phyloP scores from a whole-genome alignment of 306 rosid species.

The Sicyos baderoa region DNA sequence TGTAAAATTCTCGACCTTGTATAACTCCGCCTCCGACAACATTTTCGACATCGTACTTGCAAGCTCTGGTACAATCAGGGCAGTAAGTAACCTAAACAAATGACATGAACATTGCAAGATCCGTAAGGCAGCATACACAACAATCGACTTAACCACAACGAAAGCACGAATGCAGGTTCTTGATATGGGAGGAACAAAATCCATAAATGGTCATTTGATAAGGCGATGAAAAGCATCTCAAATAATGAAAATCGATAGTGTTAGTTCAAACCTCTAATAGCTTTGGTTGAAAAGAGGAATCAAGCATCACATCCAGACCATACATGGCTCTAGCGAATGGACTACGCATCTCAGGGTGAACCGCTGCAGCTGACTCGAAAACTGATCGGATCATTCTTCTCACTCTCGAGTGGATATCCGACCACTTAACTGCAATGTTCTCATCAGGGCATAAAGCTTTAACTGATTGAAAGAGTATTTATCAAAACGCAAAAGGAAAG shows the following conservation, averaged over 20 bases:
- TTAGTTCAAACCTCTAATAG: conserved; percentile 64
- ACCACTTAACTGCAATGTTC: conserved; percentile 64
- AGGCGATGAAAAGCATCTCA: not conserved
- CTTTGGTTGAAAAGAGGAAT: conserved; percentile 62
- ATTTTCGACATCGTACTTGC: conserved; percentile 62
- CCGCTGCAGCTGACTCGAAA: conserved; percentile 69
- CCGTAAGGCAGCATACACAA: not conserved
- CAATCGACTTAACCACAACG: not conserved
- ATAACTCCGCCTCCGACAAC: conserved; percentile 46
- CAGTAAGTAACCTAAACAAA: conserved; percentile 79
- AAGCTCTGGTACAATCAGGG: conserved; percentile 89
- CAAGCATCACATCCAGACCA: conserved; percentile 93
- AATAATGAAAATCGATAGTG: not conserved
- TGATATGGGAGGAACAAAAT: not conserved
- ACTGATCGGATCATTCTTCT: conserved; percentile 61
- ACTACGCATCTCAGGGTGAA: conserved; percentile 84
- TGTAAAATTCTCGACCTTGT: conserved; percentile 53
- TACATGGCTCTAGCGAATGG: conserved; percentile 79
- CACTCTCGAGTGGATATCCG: conserved; percentile 62
- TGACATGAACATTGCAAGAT: conserved; percentile 5
- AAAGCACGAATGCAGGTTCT: not conserved
- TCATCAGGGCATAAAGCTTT: not conserved
- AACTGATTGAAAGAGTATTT: conserved; percentile 2
- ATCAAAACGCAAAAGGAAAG: not conserved
- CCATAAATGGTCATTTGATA: conserved; percentile 7